These are phyloP conservation scores for Cornus florida DNA, from an alignment of 148 eudicot species.

Conservation along the genomic window DNA sequence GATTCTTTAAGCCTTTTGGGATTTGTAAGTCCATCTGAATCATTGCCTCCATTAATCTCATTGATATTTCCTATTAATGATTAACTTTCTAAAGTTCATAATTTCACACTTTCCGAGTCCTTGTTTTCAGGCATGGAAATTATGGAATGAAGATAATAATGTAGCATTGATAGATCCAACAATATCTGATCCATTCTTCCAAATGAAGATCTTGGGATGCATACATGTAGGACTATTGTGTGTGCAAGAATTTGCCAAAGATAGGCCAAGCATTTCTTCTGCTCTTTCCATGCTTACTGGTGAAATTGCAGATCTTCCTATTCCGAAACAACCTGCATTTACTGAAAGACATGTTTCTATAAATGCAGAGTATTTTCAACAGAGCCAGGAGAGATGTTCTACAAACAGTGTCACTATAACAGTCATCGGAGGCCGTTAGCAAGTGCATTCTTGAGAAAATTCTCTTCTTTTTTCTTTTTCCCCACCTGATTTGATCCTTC, in stretches of 20 bases:
- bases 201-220: conserved; percentile 32
- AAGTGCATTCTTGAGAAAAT: too few relatives aligned
- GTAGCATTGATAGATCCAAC: conserved; percentile 34
- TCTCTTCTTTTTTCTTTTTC: too few relatives aligned
- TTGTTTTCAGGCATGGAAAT: conserved; percentile 54
- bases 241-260: conserved; percentile 48
- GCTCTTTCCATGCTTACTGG: conserved; percentile 38
- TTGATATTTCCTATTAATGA: too few relatives aligned
- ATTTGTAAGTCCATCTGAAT: conserved; percentile 35
- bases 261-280: conserved; percentile 45
- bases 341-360: conserved; percentile 4
- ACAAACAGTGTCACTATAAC: neutral
- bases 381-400: neutral
- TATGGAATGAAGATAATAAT: conserved; percentile 44
- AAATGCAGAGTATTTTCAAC: neutral
- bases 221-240: conserved; percentile 53
- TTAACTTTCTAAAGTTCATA: neutral
- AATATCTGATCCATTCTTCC: conserved; percentile 11
- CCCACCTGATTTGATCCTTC: too few relatives aligned
- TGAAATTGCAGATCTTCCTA: conserved; percentile 21
- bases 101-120: neutral
- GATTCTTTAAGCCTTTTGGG: conserved; percentile 25
- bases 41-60: neutral
- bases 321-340: conserved; percentile 30
- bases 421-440: neutral